Evolutionary conservation across 129 eudicot genomes (phyloP).

Genomic region (Rutidosis leptorrhynchoides): DNA sequence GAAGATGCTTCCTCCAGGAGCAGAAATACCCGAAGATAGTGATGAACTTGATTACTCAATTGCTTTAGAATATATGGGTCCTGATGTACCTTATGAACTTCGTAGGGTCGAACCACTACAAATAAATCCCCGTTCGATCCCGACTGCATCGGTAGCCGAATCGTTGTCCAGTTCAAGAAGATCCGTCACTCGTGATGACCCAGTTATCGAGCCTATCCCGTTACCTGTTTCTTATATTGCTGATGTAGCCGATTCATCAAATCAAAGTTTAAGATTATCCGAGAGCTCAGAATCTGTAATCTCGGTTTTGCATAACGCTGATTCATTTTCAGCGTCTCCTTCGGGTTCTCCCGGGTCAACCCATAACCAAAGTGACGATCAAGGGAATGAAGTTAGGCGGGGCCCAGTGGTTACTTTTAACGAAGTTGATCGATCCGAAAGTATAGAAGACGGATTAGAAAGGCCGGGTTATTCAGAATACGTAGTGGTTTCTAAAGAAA

Average conservation of each 20-base stretch:
- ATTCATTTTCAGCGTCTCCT: slow-evolving; percentile 71
- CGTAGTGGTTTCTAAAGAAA: slow-evolving; percentile 69
- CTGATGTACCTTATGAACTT: slow-evolving; percentile 66
- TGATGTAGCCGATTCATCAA: slow-evolving; percentile 38
- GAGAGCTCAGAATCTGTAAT: slow-evolving; percentile 85
- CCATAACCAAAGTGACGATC: slow-evolving; percentile 37
- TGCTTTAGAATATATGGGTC: slow-evolving; percentile 82
- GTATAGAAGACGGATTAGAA: slow-evolving; percentile 42
- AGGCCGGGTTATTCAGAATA: slow-evolving; percentile 52
- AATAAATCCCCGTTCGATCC: slow-evolving; percentile 42
- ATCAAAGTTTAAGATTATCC: slow-evolving; percentile 68
- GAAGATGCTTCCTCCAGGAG: slow-evolving; percentile 97
- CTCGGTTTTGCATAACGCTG: slow-evolving; percentile 72
- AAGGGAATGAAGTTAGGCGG: slow-evolving; percentile 56
- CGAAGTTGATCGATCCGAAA: slow-evolving; percentile 62
- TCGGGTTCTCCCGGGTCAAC: slow-evolving; percentile 71
- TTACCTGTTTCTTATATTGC: slow-evolving; percentile 64
- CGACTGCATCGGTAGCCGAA: slow-evolving; percentile 62
- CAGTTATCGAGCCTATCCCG: slow-evolving; percentile 74
- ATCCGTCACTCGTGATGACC: slow-evolving; percentile 43
- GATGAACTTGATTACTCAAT: slow-evolving; percentile 83
- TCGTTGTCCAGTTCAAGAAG: slow-evolving; percentile 68
- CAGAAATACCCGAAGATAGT: slow-evolving; percentile 65
- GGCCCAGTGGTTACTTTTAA: slow-evolving; percentile 79
- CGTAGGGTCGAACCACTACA: slow-evolving; percentile 85